These are phyloP conservation scores for Aspergillus japonicus DNA, from an alignment of 2,329 filamentous ascomycete genomes.

Conservation along the genomic window DNA sequence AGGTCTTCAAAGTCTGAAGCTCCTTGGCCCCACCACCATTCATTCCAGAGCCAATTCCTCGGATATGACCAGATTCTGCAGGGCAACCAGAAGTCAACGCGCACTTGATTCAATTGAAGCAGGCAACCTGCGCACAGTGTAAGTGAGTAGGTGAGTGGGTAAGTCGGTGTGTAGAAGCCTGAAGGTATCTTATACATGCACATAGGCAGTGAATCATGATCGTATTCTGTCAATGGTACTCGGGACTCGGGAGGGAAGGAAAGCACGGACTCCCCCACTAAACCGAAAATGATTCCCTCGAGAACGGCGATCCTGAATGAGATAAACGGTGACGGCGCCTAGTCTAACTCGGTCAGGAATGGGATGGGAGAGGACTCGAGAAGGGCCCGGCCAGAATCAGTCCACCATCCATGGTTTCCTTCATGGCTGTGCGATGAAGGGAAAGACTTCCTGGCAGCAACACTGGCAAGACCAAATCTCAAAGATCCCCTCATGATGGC, in stretches of 20 bases:
- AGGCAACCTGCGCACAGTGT: too few species aligned
- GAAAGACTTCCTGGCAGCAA: too few species aligned
- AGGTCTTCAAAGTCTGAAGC: background rate
- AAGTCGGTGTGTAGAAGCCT: too few species aligned
- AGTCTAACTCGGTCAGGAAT: background rate
- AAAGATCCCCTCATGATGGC: background rate
- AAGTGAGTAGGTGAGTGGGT: too few species aligned
- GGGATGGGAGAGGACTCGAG: background rate
- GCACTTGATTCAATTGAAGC: too few species aligned
- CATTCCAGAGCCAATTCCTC: background rate
- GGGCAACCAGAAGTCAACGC: background rate
- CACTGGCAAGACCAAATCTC: too few species aligned
- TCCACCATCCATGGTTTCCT: background rate
- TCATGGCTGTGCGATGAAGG: too few species aligned
- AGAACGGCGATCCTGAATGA: background rate
- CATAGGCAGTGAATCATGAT: background rate
- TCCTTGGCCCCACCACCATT: background rate
- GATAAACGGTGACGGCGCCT: background rate
- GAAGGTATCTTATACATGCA: too few species aligned
- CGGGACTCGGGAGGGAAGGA: background rate
- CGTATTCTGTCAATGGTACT: background rate
- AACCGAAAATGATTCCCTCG: background rate
- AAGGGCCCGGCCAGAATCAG: background rate
- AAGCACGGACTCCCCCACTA: constrained; percentile 2
- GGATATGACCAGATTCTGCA: background rate